Percentiles rank a stretch among this genome's conserved stretches.
These are phyloP conservation scores for Perkinsus marinus DNA, from an alignment of 169 alveolate genomes.

Conservation along the genomic window DNA sequence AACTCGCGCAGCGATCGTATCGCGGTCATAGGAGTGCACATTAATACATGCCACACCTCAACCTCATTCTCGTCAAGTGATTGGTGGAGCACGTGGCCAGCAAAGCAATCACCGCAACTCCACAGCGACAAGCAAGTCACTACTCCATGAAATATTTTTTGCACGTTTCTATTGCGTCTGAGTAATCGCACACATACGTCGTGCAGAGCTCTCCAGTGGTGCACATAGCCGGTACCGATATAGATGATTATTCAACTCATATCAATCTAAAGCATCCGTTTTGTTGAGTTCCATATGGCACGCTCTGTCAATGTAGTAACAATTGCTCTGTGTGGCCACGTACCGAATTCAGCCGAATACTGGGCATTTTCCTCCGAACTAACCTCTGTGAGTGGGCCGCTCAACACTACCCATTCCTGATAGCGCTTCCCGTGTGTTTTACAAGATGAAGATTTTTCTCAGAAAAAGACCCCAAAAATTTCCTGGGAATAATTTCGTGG, in stretches of 20 bases:
- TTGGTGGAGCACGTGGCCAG: neutral
- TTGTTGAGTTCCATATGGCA: neutral
- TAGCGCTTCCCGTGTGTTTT: no score
- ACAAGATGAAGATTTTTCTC: no score
- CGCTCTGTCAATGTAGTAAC: neutral
- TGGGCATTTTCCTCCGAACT: no score
- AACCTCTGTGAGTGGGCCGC: no score
- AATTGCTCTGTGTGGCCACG: no score
- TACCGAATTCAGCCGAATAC: no score
- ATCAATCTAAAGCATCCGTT: neutral
- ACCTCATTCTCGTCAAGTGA: neutral
- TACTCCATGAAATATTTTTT: neutral
- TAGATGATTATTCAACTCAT: neutral
- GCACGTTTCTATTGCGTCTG: slow-evolving; percentile 11
- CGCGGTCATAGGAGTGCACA: neutral
- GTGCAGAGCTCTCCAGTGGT: slow-evolving; percentile 19
- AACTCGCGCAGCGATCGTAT: neutral
- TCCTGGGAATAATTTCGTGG: neutral
- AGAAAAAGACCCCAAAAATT: no score
- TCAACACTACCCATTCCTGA: no score
- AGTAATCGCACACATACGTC: slow-evolving; percentile 21
- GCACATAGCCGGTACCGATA: slow-evolving; percentile 8
- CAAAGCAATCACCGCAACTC: neutral
- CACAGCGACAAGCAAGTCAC: neutral
- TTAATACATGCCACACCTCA: neutral